Evolutionary conservation across 2,329 filamentous ascomycete species (phyloP).

Genomic region (Elsinoe fawcettii): DNA sequence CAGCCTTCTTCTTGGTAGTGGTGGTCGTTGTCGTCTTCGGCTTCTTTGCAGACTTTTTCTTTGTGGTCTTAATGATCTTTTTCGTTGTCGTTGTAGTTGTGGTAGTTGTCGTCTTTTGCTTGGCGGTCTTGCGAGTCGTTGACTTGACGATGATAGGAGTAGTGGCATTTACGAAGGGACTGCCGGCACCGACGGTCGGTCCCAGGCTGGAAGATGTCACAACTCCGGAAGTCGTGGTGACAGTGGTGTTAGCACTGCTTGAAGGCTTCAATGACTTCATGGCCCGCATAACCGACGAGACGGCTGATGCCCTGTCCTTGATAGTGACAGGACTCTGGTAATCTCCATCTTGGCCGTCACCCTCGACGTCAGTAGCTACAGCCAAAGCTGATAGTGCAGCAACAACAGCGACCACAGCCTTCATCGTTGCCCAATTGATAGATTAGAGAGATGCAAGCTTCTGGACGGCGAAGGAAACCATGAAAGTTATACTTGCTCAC

Average conservation of each 20-base stretch:
- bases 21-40: not conserved
- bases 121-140: not conserved
- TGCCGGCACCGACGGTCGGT: not conserved
- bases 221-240: not conserved
- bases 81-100: not conserved
- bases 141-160: not conserved
- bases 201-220: not conserved
- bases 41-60: not conserved
- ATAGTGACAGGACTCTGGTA: not conserved
- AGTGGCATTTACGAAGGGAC: not conserved
- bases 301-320: not conserved
- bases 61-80: not conserved
- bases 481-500: not conserved
- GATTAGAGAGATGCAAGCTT: not conserved
- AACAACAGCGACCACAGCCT: not conserved
- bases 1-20: not conserved
- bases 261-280: slow-evolving; percentile 2
- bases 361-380: not conserved
- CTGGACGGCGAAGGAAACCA: not conserved
- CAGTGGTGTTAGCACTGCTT: not conserved
- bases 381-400: not conserved
- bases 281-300: not conserved
- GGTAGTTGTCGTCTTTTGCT: not conserved
- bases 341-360: not conserved
- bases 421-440: not conserved